These are phyloP conservation scores for Scleromitrula shiraiana DNA, from an alignment of 2,329 filamentous ascomycete genomes.

Conservation along the genomic window DNA sequence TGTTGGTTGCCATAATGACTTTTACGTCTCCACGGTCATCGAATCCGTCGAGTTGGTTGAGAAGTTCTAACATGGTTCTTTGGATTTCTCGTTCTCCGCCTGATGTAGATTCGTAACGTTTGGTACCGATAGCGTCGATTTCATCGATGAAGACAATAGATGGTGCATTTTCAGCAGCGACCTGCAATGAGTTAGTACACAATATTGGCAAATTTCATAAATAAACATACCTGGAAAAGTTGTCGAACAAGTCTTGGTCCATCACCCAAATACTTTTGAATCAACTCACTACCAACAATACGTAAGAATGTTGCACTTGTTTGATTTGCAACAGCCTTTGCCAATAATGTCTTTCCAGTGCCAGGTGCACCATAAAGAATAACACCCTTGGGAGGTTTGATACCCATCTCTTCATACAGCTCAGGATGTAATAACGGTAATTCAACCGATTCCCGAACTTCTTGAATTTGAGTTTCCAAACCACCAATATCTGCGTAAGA, in stretches of 20 bases:
- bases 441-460: conserved; percentile 95
- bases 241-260: conserved; percentile 91
- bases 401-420: conserved; percentile 99
- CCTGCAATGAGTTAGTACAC: conserved; percentile 39
- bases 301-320: conserved; percentile 98
- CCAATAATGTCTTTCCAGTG: conserved; percentile 91
- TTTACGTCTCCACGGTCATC: conserved; percentile 98
- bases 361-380: conserved; percentile 96
- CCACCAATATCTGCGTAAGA: conserved; percentile 98
- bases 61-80: conserved; percentile 94
- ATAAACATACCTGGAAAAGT: conserved; percentile 65
- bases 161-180: conserved; percentile 90
- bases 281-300: conserved; percentile 93
- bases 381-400: conserved; percentile 98
- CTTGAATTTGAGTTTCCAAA: conserved; percentile 89
- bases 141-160: conserved; percentile 99
- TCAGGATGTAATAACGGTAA: conserved; percentile 90
- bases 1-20: conserved; percentile 99
- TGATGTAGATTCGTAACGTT: conserved; percentile 95
- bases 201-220: not conserved
- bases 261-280: conserved; percentile 97
- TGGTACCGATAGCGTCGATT: conserved; percentile 97
- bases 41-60: conserved; percentile 98
- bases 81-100: conserved; percentile 97
- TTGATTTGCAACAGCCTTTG: conserved; percentile 96